Evolutionary conservation across 495 filamentous ascomycete species (phyloP).

Genomic region (Usnea hakonensis): DNA sequence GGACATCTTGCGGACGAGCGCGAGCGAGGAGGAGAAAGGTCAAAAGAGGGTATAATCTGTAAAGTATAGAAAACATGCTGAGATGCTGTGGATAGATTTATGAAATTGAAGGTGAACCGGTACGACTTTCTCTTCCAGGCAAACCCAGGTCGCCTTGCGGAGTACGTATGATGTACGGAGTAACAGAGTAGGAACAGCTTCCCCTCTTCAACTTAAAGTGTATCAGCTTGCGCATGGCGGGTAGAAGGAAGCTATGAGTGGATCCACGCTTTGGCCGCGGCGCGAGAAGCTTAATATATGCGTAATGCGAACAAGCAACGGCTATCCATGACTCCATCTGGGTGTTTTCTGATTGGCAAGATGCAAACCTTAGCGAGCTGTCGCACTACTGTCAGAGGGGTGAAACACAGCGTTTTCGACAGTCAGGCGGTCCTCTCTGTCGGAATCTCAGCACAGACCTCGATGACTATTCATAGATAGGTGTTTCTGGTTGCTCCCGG

Average conservation of each 20-base stretch:
- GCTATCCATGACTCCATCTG: no score
- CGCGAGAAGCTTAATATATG: not conserved
- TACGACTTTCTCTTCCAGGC: not conserved
- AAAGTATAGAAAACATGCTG: not conserved
- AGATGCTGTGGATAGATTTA: not conserved
- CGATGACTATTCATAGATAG: no score
- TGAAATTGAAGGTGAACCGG: not conserved
- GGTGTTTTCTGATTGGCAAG: no score
- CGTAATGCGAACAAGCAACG: no score
- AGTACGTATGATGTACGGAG: no score
- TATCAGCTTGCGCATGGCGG: not conserved
- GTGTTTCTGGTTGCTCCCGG: no score
- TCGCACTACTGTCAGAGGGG: no score
- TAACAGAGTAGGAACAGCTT: not conserved
- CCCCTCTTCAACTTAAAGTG: not conserved
- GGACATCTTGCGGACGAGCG: not conserved
- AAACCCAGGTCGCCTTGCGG: not conserved
- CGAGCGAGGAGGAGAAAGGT: not conserved
- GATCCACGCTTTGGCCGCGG: not conserved
- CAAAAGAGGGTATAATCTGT: not conserved
- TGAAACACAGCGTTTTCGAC: no score
- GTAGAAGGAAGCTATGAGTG: not conserved
- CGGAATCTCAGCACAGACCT: no score
- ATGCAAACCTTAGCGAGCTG: no score
- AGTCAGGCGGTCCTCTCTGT: no score